A percentile compares a stretch with the other conserved stretches of the same genome.
These are phyloP conservation scores for Pythium sukuiense DNA, from an alignment of 352 stramenopile genomes.

Conservation along the genomic window DNA sequence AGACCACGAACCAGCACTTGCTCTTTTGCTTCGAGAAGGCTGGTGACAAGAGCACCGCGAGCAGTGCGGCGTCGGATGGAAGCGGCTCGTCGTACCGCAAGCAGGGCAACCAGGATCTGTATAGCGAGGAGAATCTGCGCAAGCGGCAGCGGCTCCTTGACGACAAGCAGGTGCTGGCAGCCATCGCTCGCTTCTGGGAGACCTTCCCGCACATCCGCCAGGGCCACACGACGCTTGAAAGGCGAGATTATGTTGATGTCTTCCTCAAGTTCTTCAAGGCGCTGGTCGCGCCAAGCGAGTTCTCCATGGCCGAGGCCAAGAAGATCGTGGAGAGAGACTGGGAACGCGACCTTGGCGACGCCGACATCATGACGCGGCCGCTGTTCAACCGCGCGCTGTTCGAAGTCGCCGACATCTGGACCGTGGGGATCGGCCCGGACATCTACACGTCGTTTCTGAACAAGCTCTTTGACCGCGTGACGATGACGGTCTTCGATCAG, in stretches of 20 bases:
- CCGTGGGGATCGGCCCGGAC: conserved; percentile 54
- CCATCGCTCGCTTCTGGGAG: conserved; percentile 68
- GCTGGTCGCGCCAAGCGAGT: conserved; percentile 63
- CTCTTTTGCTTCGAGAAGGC: conserved; percentile 39
- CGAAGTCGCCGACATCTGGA: conserved; percentile 87
- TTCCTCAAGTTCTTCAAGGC: conserved; percentile 87
- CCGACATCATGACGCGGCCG: conserved; percentile 50
- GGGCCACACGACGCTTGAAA: conserved; percentile 41
- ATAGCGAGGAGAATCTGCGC: conserved; percentile 66
- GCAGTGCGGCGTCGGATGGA: background rate
- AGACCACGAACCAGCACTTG: conserved; percentile 36
- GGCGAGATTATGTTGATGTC: conserved; percentile 70
- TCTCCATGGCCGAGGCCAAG: conserved; percentile 65
- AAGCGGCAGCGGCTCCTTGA: conserved; percentile 56
- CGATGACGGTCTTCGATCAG: conserved; percentile 69
- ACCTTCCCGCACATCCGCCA: conserved; percentile 63
- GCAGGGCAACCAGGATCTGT: conserved; percentile 66
- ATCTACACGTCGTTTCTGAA: conserved; percentile 68
- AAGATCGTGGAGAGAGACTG: conserved; percentile 82
- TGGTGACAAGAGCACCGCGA: background rate
- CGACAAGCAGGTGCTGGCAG: conserved; percentile 43
- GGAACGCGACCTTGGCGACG: conserved; percentile 49
- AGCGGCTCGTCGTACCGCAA: conserved; percentile 56
- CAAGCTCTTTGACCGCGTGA: conserved; percentile 80
- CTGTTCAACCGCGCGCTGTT: conserved; percentile 71